These are phyloP conservation scores for Aureobasidium sp. DNA, from an alignment of 2,329 filamentous ascomycete species.

Conservation along the genomic window DNA sequence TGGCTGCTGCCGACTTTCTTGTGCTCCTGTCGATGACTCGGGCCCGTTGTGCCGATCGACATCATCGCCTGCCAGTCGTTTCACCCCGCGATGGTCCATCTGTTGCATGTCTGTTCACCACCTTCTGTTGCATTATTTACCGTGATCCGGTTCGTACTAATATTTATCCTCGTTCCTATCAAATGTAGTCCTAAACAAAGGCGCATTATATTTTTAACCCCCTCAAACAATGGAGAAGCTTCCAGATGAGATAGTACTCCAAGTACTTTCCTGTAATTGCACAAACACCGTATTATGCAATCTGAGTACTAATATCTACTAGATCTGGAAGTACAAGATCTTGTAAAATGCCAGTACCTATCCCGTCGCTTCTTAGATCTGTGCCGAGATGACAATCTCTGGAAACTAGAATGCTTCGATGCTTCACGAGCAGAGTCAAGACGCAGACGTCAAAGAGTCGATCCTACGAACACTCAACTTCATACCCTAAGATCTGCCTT, in stretches of 20 bases:
- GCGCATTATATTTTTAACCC: not conserved
- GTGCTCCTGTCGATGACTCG: not conserved
- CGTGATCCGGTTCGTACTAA: not conserved
- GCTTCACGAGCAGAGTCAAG: slow-evolving; percentile 59
- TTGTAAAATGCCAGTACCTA: slow-evolving; percentile 62
- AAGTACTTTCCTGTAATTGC: slow-evolving; percentile 35
- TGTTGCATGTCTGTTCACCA: not conserved
- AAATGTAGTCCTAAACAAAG: not conserved
- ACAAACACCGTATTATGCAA: slow-evolving; percentile 6
- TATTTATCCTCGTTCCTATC: not conserved
- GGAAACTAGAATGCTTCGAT: slow-evolving; percentile 69
- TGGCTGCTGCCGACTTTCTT: not conserved
- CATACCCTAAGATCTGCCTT: slow-evolving; percentile 3
- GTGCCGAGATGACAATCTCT: slow-evolving; percentile 67
- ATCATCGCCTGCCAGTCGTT: not conserved
- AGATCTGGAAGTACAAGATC: slow-evolving; percentile 59
- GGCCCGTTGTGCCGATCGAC: not conserved
- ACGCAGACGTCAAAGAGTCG: slow-evolving; percentile 46
- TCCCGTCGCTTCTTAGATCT: slow-evolving; percentile 60
- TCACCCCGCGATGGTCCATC: not conserved
- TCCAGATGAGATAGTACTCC: slow-evolving; percentile 38
- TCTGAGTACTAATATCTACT: slow-evolving; percentile 10
- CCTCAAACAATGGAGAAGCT: slow-evolving; percentile 16
- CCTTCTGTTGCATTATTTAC: not conserved
- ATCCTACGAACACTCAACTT: slow-evolving; percentile 1